These are phyloP conservation scores for Boletus austroedulis DNA, from an alignment of 1,284 basidiomycete species.

Conservation along the genomic window DNA sequence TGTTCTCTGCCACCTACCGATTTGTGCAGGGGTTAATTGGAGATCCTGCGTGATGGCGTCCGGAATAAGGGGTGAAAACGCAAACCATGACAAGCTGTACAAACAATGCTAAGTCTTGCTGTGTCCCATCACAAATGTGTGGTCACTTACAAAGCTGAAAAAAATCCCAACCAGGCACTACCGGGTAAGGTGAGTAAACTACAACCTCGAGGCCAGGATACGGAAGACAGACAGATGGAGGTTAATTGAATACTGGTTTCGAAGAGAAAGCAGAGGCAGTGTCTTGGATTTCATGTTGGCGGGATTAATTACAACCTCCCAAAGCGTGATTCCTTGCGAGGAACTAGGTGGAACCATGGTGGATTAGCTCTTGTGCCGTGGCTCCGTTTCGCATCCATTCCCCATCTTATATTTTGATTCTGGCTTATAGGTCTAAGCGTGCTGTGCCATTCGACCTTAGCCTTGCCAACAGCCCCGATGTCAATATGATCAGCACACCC, in stretches of 20 bases:
- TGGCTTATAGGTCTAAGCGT: no score
- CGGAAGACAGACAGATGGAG: constrained; percentile 45
- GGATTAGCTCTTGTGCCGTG: neutral
- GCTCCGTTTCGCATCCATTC: no score
- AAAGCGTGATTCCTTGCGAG: constrained; percentile 7
- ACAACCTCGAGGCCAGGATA: neutral
- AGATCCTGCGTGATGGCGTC: constrained; percentile 60
- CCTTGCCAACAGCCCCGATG: no score
- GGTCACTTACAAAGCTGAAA: constrained; percentile 40
- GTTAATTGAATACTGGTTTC: constrained; percentile 50
- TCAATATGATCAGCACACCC: no score
- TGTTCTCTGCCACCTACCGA: constrained; percentile 32
- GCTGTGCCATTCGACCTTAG: no score
- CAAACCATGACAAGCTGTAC: constrained; percentile 57
- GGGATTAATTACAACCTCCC: constrained; percentile 44
- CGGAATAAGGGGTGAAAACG: constrained; percentile 60
- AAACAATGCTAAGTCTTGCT: constrained; percentile 26
- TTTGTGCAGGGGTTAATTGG: constrained; percentile 45
- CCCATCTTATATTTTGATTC: no score
- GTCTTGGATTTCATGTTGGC: constrained; percentile 55
- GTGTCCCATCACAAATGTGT: constrained; percentile 7
- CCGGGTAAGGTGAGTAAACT: neutral
- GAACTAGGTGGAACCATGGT: constrained; percentile 6
- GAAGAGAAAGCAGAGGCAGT: constrained; percentile 52
- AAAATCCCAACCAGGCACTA: constrained; percentile 31